phyloP scores from a whole-genome alignment of 225 moss, liverwort and hornwort species.

The Polytrichum commune region DNA sequence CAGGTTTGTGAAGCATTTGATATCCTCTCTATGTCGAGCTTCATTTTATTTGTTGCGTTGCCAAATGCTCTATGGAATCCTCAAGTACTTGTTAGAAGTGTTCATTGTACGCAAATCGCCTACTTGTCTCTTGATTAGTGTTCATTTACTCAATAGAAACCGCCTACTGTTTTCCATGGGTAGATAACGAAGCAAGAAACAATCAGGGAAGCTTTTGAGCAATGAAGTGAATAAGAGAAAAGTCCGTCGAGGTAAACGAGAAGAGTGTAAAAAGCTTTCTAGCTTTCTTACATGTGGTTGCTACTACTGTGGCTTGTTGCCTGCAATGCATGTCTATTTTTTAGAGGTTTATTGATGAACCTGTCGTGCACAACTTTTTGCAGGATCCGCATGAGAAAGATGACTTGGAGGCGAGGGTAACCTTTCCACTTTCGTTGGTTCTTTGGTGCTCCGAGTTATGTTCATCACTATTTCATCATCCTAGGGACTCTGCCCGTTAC shows the following conservation, averaged over 20 bases:
- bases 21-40: neutral
- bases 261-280: too few species aligned
- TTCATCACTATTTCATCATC: slow-evolving; percentile 23
- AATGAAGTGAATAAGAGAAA: too few species aligned
- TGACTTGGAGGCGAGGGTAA: slow-evolving; percentile 4
- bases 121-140: neutral
- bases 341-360: too few species aligned
- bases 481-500: slow-evolving; percentile 8
- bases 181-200: too few species aligned
- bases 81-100: neutral
- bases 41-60: neutral
- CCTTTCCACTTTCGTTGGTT: slow-evolving; percentile 36
- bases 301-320: too few species aligned
- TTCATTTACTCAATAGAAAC: neutral
- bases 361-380: slow-evolving; percentile 5
- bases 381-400: slow-evolving; percentile 34
- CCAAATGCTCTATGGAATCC: neutral
- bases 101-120: neutral
- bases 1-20: neutral
- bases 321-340: too few species aligned
- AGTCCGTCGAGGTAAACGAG: too few species aligned
- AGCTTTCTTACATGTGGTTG: too few species aligned
- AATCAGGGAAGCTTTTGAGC: too few species aligned
- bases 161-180: too few species aligned
- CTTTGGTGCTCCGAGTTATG: slow-evolving; percentile 45